phyloP scores from a whole-genome alignment of 352 stramenopile genomes.

The Pythium aquatile region DNA sequence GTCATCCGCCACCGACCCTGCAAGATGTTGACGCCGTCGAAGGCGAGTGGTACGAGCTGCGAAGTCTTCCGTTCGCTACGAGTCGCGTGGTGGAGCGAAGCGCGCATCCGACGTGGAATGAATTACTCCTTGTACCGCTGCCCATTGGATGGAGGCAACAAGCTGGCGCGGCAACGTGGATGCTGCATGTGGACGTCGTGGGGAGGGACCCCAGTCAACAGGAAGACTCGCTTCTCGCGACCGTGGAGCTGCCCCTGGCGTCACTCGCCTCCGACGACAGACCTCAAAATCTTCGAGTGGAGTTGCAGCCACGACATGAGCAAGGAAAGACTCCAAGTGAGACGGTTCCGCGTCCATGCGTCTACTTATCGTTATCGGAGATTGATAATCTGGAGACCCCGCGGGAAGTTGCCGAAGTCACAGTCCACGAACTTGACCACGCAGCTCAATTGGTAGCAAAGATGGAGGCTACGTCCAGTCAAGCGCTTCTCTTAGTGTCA shows the following conservation, averaged over 20 bases:
- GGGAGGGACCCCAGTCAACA: conserved; percentile 56
- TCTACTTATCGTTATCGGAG: conserved; percentile 19
- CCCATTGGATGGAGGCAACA: conserved; percentile 39
- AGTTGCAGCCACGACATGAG: conserved; percentile 6
- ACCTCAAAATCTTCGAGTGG: conserved; percentile 14
- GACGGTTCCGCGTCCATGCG: background rate
- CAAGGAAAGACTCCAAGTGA: background rate
- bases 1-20: background rate
- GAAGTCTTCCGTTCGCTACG: conserved; percentile 59
- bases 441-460: background rate
- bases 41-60: conserved; percentile 38
- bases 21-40: conserved; percentile 14
- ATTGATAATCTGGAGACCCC: background rate
- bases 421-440: conserved; percentile 6
- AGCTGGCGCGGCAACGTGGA: conserved; percentile 6
- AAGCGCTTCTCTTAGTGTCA: background rate
- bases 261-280: background rate
- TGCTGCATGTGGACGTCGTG: conserved; percentile 63
- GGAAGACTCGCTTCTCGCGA: conserved; percentile 45
- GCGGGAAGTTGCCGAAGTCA: conserved; percentile 12
- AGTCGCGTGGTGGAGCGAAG: conserved; percentile 55
- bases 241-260: conserved; percentile 19
- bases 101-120: conserved; percentile 52
- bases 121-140: conserved; percentile 59
- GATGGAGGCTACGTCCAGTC: background rate